Base-by-base conservation (phyloP, 2,329 filamentous ascomycete genomes). In the Elsinoe arachidis region DNA sequence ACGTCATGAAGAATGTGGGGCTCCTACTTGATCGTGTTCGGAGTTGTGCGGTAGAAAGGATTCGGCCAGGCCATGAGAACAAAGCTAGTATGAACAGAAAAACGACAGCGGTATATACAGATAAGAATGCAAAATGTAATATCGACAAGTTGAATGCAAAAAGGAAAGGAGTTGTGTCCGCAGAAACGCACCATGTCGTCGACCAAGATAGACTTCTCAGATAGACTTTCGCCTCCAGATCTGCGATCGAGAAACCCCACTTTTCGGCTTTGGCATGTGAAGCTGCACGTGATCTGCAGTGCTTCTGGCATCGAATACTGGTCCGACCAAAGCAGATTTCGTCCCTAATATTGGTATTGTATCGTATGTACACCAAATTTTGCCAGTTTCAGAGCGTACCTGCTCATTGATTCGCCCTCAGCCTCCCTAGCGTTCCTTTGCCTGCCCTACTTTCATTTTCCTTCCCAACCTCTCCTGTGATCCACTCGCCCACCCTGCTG, bases 401-500 rank as follows among this genome's bases (percentile, higher is more conserved):
- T 9, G 12, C 2, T 49, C n/a, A 57, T 2, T 19, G 6, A 11
- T 44, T 38, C 15, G 43, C 49, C 37, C 23, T 58, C 19, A 61
- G 26, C 21, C 55, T 58, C 2, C 58, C 58, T 44, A 71, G 47
- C 21, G 66, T 70, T n/a, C 84, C 86, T 69, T 78, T 84, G 3
- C 85, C 85, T n/a, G 86, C 84, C 43, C 78, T 80, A 65, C 84
- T 86, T 43, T 80, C 80, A 67, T 88, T 84, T 11, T 72, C 66
- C 72, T 81, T 81, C 46, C 82, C 81, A 64, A 89, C 73, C 70
- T 84, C 78, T 14, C 69, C 69, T 2, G 82, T 82, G 58, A 90
- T 88, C 87, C 87, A 90, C 12, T 79, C 74, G 0, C 88, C 88
- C 56, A 89, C 82, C 59, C 85, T 80, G 35, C 80, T 78, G 55